phyloP scores from a whole-genome alignment of 1,139 yeast genomes.

The Lodderomyces parapsilosis region DNA sequence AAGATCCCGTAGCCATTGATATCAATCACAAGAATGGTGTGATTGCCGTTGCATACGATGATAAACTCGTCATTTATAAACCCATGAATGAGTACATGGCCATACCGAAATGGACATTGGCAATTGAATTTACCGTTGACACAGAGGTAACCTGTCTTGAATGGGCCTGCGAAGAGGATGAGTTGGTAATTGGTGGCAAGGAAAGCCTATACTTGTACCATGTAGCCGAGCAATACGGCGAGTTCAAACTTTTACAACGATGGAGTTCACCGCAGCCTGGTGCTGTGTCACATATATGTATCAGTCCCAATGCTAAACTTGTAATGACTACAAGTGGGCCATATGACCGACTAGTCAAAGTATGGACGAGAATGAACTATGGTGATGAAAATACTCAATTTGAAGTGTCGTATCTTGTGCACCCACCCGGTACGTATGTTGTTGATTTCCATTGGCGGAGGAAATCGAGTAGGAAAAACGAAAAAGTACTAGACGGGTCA shows the following conservation, averaged over 20 bases:
- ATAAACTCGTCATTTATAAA: slow-evolving; percentile 34
- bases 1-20: slow-evolving; percentile 67
- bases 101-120: slow-evolving; percentile 50
- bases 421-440: slow-evolving; percentile 51
- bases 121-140: slow-evolving; percentile 25
- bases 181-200: slow-evolving; percentile 61
- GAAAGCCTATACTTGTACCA: slow-evolving; percentile 52
- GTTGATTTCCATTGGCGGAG: slow-evolving; percentile 55
- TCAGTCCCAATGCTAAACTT: slow-evolving; percentile 64
- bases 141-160: slow-evolving; percentile 47
- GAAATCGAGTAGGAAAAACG: slow-evolving; percentile 13
- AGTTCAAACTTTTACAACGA: slow-evolving; percentile 28
- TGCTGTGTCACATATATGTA: slow-evolving; percentile 52
- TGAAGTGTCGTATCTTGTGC: slow-evolving; percentile 68
- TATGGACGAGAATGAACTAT: slow-evolving; percentile 77
- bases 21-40: slow-evolving; percentile 59
- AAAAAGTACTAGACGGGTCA: slow-evolving; percentile 23
- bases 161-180: slow-evolving; percentile 65
- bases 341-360: slow-evolving; percentile 65
- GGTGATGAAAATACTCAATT: slow-evolving; percentile 67
- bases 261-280: slow-evolving; percentile 60
- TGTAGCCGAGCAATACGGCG: slow-evolving; percentile 47
- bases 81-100: slow-evolving; percentile 47
- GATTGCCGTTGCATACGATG: slow-evolving; percentile 46
- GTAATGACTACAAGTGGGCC: slow-evolving; percentile 60